phyloP scores from a whole-genome alignment of 2,329 filamentous ascomycete species.

The Colletotrichum graminicola region DNA sequence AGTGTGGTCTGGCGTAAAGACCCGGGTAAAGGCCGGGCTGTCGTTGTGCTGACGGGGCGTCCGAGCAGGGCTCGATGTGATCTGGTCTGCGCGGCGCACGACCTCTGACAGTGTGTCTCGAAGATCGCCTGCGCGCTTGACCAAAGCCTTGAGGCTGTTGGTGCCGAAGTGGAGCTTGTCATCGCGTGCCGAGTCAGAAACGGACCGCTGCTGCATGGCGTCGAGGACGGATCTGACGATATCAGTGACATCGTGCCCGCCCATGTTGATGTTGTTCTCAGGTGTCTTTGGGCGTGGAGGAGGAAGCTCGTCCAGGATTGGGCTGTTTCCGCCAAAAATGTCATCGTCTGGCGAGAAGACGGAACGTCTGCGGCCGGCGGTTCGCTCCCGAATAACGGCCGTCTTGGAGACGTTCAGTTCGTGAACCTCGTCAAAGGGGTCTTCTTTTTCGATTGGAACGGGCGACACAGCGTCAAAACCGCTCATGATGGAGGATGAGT shows the following conservation, averaged over 20 bases:
- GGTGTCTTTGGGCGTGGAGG: constrained; percentile 57
- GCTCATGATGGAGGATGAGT: constrained; percentile 55
- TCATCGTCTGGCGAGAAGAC: constrained; percentile 76
- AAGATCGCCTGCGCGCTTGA: constrained; percentile 71
- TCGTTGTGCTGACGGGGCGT: constrained; percentile 64
- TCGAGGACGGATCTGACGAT: constrained; percentile 73
- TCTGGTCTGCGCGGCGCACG: constrained; percentile 69
- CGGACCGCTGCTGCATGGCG: constrained; percentile 69
- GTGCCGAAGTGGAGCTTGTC: constrained; percentile 76
- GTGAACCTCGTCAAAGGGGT: constrained; percentile 55
- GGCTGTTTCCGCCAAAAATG: constrained; percentile 70
- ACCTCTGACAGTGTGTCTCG: constrained; percentile 71
- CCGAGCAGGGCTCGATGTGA: constrained; percentile 66
- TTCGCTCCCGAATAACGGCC: constrained; percentile 66
- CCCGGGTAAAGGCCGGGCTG: constrained; percentile 75
- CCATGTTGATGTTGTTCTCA: constrained; percentile 51
- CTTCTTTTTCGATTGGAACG: constrained; percentile 55
- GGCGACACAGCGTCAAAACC: constrained; percentile 60
- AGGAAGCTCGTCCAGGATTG: constrained; percentile 54
- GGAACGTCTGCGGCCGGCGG: constrained; percentile 66
- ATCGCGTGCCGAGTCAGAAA: constrained; percentile 57
- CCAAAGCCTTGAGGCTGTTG: constrained; percentile 75
- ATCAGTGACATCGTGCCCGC: constrained; percentile 57
- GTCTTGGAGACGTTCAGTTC: constrained; percentile 62
- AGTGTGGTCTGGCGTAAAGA: constrained; percentile 66